Conservation (phyloP, 129 eudicot species). For the Dittrichia graveolens region DNA sequence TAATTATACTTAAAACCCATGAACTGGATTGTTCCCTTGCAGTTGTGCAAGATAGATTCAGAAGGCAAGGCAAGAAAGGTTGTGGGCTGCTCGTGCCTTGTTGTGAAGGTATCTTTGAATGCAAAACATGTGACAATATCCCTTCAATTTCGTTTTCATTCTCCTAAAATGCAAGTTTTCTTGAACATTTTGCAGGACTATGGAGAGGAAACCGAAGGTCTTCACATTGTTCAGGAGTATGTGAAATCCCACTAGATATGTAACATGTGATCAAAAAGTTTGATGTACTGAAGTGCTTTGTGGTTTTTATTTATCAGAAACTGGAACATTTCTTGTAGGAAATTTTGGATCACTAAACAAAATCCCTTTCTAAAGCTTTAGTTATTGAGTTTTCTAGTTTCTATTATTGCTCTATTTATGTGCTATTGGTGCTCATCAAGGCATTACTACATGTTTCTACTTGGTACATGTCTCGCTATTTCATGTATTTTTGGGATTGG, state of each 20-base stretch:
- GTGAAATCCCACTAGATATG: conserved; percentile 60
- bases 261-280: conserved; percentile 16
- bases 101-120: conserved; percentile 57
- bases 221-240: conserved; percentile 70
- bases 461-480: too few species aligned
- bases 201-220: conserved; percentile 83
- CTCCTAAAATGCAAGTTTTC: not conserved
- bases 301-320: conserved; percentile 12
- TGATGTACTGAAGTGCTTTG: not conserved
- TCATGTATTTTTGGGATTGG: not conserved
- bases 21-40: conserved; percentile 9
- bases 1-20: not conserved
- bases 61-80: conserved; percentile 94
- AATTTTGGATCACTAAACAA: conserved; percentile 24
- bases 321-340: conserved; percentile 25
- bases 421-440: too few species aligned
- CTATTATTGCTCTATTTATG: too few species aligned
- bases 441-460: too few species aligned
- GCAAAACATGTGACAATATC: not conserved
- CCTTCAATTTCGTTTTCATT: not conserved
- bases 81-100: conserved; percentile 85
- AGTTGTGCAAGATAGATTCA: conserved; percentile 93
- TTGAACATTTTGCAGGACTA: conserved; percentile 27
- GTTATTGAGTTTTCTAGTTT: conserved; percentile 1
- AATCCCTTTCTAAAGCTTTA: not conserved